Conservation (phyloP, 1,139 yeast species). For the Zygosaccharomyces sapae region DNA sequence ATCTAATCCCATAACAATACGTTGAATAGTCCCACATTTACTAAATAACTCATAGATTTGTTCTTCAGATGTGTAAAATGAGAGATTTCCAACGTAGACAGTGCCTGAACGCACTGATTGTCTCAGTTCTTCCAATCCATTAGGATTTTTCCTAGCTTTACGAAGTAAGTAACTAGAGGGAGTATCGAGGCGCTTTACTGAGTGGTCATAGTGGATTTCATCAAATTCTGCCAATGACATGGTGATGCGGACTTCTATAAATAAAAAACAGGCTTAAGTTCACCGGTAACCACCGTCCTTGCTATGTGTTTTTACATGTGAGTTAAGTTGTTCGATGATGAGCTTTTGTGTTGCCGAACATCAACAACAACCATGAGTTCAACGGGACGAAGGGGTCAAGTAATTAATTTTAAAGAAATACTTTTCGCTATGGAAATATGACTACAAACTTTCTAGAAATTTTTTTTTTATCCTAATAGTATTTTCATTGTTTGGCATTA, state of each 20-base stretch:
- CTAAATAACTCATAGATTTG: constrained; percentile 82
- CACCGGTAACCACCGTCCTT: constrained; percentile 63
- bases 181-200: constrained; percentile 67
- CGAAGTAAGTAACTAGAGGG: constrained; percentile 73
- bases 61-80: constrained; percentile 89
- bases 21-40: constrained; percentile 69
- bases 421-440: neutral
- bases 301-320: constrained; percentile 65
- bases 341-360: constrained; percentile 31
- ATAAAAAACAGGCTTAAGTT: constrained; percentile 40
- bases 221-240: constrained; percentile 42
- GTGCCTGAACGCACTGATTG: constrained; percentile 65
- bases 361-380: constrained; percentile 52
- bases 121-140: constrained; percentile 56
- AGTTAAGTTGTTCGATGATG: neutral
- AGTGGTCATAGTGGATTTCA: constrained; percentile 41
- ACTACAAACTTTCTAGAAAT: neutral
- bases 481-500: neutral
- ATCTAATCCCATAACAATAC: constrained; percentile 91
- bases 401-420: constrained; percentile 46
- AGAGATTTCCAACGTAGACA: constrained; percentile 79
- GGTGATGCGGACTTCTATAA: neutral
- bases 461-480: neutral
- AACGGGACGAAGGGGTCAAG: constrained; percentile 38
- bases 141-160: constrained; percentile 55